phyloP scores from a whole-genome alignment of 305 asterid genomes.

The Rubia tinctorum region DNA sequence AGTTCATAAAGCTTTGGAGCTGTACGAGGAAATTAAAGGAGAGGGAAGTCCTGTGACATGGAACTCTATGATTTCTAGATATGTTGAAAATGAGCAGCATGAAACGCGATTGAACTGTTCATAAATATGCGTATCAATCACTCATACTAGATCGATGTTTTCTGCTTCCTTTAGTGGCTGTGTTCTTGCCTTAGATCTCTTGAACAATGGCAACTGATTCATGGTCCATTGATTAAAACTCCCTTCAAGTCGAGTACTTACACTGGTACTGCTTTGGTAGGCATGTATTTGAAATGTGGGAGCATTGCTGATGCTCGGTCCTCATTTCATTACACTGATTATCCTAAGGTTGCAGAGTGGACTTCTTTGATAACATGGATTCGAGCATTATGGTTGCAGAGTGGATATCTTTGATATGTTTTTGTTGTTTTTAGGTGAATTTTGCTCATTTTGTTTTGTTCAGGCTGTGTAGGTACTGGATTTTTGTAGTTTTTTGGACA shows the following conservation, averaged over 20 bases:
- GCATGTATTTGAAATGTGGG: conserved; percentile 89
- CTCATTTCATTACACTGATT: conserved; percentile 46
- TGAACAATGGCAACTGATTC: conserved; percentile 58
- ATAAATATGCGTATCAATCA: conserved; percentile 48
- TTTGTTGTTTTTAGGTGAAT: too few species aligned
- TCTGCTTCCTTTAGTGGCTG: conserved; percentile 50
- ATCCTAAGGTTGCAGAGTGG: conserved; percentile 77
- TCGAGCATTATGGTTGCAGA: conserved; percentile 59
- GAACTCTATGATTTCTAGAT: conserved; percentile 86
- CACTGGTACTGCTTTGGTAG: conserved; percentile 71
- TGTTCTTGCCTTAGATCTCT: conserved; percentile 70
- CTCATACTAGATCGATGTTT: conserved; percentile 61
- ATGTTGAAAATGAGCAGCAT: conserved; percentile 41
- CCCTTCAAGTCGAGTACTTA: conserved; percentile 49
- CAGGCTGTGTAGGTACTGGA: too few species aligned
- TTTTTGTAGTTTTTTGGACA: too few species aligned
- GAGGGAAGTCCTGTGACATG: conserved; percentile 64
- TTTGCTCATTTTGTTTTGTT: too few species aligned
- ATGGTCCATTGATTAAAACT: conserved; percentile 61
- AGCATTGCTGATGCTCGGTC: conserved; percentile 56
- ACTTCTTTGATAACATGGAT: conserved; percentile 71
- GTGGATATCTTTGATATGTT: too few species aligned
- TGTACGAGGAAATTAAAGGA: conserved; percentile 53
- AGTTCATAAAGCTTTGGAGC: conserved; percentile 50
- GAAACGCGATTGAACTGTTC: conserved; percentile 57